Percentiles rank a stretch among this genome's conserved stretches.
Evolutionary conservation across 495 filamentous ascomycete genomes (phyloP).

Genomic region (Penicillium odoratum): DNA sequence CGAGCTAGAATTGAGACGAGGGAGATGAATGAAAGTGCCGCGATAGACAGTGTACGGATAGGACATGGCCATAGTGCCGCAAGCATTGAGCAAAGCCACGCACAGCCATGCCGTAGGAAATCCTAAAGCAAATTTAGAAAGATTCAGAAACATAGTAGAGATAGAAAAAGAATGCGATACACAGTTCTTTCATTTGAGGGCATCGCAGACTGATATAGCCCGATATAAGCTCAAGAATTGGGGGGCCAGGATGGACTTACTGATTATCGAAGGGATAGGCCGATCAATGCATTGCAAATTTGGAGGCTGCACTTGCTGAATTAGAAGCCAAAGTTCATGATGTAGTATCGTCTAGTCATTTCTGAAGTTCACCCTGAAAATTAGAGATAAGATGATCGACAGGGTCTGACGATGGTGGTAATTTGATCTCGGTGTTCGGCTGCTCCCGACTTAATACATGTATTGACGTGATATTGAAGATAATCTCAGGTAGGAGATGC

Average conservation of each 20-base stretch:
- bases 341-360: conserved; percentile 6
- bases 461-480: conserved; percentile 5
- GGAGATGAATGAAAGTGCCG: conserved; percentile 50
- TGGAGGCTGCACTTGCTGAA: conserved; percentile 17
- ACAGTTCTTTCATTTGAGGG: conserved; percentile 10
- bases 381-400: conserved; percentile 10
- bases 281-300: conserved; percentile 3
- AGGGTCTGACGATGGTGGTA: conserved; percentile 4
- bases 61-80: conserved; percentile 15
- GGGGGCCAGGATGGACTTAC: conserved; percentile 3
- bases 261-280: not conserved
- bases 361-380: not conserved
- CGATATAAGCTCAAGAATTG: not conserved
- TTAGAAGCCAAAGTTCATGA: conserved; percentile 9
- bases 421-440: conserved; percentile 24
- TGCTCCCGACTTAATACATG: conserved; percentile 15
- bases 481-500: not conserved
- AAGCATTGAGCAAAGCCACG: conserved; percentile 12
- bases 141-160: conserved; percentile 10
- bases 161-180: conserved; percentile 6
- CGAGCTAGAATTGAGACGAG: conserved; percentile 22
- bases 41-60: conserved; percentile 38
- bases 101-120: conserved; percentile 4
- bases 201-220: conserved; percentile 17
- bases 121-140: conserved; percentile 8